Percentiles rank a stretch among this genome's conserved stretches.
Evolutionary conservation across 257 asterid species (phyloP).

Genomic region (Salvia rosmarinus): DNA sequence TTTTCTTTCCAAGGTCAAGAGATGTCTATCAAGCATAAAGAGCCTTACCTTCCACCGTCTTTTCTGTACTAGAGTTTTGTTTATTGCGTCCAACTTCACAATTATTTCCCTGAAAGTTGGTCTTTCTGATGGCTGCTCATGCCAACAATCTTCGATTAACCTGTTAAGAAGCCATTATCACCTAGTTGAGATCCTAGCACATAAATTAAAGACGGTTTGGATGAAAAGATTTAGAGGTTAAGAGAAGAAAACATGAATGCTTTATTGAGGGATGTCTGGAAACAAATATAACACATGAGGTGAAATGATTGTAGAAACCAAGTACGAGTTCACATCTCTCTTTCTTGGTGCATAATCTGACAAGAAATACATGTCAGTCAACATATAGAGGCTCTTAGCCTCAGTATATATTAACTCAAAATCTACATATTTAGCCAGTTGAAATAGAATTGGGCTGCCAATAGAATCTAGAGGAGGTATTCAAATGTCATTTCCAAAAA

Average conservation of each 20-base stretch:
- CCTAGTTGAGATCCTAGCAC: slow-evolving; percentile 20
- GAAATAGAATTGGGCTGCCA: too few relatives aligned
- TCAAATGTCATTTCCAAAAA: too few relatives aligned
- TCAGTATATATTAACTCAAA: too few relatives aligned
- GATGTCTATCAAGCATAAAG: not conserved
- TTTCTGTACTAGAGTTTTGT: slow-evolving; percentile 46
- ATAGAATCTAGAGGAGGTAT: too few relatives aligned
- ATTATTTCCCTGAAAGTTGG: slow-evolving; percentile 68
- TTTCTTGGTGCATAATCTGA: too few relatives aligned
- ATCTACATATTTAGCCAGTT: too few relatives aligned
- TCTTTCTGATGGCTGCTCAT: slow-evolving; percentile 57
- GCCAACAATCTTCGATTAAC: slow-evolving; percentile 76
- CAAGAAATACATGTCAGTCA: too few relatives aligned
- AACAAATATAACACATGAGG: not conserved
- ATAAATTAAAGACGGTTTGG: not conserved
- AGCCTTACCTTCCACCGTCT: slow-evolving; percentile 72
- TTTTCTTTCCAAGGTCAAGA: not conserved
- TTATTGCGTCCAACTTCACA: slow-evolving; percentile 57
- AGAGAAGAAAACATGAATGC: not conserved
- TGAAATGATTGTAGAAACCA: not conserved
- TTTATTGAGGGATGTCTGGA: not conserved
- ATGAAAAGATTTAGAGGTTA: not conserved
- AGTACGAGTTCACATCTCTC: not conserved
- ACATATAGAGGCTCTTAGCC: too few relatives aligned
- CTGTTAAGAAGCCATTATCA: slow-evolving; percentile 47